These are phyloP conservation scores for Spinacia oleracea DNA, from an alignment of 179 eudicot genomes.

Conservation along the genomic window DNA sequence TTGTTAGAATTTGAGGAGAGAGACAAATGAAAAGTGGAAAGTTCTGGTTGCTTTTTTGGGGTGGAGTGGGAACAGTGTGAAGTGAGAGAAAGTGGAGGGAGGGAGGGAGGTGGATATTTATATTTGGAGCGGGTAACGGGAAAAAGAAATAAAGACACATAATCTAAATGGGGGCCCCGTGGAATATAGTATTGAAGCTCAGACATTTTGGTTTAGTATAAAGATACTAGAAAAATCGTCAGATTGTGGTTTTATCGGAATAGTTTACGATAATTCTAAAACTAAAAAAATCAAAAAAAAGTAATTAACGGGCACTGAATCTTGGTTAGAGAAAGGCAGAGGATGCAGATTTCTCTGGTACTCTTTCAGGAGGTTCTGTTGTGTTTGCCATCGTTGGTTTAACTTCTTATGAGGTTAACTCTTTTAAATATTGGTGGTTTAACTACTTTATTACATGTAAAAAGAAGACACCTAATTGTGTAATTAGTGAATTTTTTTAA, in stretches of 20 bases:
- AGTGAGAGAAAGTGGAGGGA: not conserved
- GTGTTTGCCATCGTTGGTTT: not conserved
- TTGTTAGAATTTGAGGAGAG: not conserved
- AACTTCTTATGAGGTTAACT: too few relatives aligned
- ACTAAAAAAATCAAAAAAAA: too few relatives aligned
- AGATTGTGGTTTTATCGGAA: too few relatives aligned
- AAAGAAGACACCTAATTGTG: too few relatives aligned
- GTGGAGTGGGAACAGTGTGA: not conserved
- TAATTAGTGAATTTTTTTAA: too few relatives aligned
- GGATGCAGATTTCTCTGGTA: not conserved
- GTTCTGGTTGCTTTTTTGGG: not conserved
- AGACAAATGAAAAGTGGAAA: not conserved
- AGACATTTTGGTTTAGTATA: too few relatives aligned
- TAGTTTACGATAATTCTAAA: too few relatives aligned
- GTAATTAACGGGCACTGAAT: slow-evolving; percentile 6
- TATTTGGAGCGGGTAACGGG: slow-evolving; percentile 13
- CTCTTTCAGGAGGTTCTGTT: not conserved
- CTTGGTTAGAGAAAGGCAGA: not conserved
- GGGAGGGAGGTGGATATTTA: not conserved
- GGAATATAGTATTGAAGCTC: not conserved
- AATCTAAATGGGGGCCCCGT: slow-evolving; percentile 16
- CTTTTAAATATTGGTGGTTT: too few relatives aligned
- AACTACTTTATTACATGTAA: too few relatives aligned
- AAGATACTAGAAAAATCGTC: too few relatives aligned
- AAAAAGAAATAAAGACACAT: slow-evolving; percentile 16